Evolutionary conservation across 306 rosid genomes (phyloP).

Genomic region (Corylus heterophylla): DNA sequence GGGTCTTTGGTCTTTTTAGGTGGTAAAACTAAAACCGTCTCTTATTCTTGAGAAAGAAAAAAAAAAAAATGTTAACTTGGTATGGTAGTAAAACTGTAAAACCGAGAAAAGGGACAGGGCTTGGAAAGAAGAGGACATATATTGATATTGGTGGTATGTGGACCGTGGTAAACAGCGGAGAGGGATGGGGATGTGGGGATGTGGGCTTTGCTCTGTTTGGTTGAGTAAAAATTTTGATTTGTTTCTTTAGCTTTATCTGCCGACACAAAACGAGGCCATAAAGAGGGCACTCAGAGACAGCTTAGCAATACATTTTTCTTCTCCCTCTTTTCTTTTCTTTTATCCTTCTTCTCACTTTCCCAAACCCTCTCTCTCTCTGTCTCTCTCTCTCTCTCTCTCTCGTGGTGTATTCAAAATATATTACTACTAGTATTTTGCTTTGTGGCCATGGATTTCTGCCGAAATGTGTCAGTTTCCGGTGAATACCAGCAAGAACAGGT

Average conservation of each 20-base stretch:
- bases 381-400: conserved; percentile 13
- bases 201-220: conserved; percentile 38
- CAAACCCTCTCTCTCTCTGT: background rate
- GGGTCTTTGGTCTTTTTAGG: too few relatives aligned
- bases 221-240: conserved; percentile 30
- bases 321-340: background rate
- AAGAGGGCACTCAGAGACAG: conserved; percentile 36
- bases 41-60: background rate
- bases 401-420: conserved; percentile 13
- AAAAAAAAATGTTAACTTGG: background rate
- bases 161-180: background rate
- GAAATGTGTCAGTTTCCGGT: conserved; percentile 44
- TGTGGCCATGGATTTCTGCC: conserved; percentile 53
- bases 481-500: conserved; percentile 47
- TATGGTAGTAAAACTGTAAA: background rate
- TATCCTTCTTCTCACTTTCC: background rate
- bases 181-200: conserved; percentile 30
- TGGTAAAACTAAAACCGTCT: too few relatives aligned
- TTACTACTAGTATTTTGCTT: background rate
- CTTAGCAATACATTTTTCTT: conserved; percentile 18
- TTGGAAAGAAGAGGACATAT: background rate
- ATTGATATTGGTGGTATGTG: background rate
- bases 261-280: conserved; percentile 66
- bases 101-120: background rate
- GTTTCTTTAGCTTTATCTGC: conserved; percentile 53